Evolutionary conservation across 1,139 yeast genomes (phyloP).

Genomic region (Blastobotrys apis): DNA sequence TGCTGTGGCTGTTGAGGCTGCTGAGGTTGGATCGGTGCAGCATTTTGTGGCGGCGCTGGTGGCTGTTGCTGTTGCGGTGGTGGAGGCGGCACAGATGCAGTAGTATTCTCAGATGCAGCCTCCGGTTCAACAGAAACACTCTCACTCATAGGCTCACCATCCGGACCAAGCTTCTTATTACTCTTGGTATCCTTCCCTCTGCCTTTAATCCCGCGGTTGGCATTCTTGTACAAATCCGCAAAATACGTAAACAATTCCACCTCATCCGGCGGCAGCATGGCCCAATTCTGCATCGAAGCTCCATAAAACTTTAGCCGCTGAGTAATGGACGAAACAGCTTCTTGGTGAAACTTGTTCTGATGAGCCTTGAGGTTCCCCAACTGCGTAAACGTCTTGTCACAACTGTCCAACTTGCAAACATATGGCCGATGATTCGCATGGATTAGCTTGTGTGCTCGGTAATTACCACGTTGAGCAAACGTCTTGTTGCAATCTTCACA

Average conservation of each 20-base stretch:
- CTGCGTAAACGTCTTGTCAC: conserved; percentile 85
- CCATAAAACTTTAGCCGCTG: conserved; percentile 33
- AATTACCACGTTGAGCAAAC: conserved; percentile 89
- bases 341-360: conserved; percentile 81
- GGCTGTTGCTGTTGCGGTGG: neutral
- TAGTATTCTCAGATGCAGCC: neutral
- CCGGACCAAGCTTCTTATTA: conserved; percentile 3
- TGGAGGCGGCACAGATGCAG: neutral
- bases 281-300: conserved; percentile 16
- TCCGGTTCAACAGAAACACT: too few species aligned
- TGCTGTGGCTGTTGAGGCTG: neutral
- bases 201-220: conserved; percentile 87
- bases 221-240: conserved; percentile 74
- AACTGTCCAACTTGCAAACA: conserved; percentile 72
- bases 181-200: conserved; percentile 57
- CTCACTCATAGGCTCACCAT: too few species aligned
- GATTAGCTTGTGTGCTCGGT: conserved; percentile 75
- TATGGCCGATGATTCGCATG: conserved; percentile 78
- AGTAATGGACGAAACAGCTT: conserved; percentile 63
- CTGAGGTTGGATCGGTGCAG: neutral
- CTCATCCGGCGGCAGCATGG: conserved; percentile 55
- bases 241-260: conserved; percentile 68
- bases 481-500: conserved; percentile 71
- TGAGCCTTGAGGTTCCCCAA: conserved; percentile 90
- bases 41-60: conserved; percentile 4